These are phyloP conservation scores for Vicia faba DNA, from an alignment of 306 rosid genomes.

Conservation along the genomic window DNA sequence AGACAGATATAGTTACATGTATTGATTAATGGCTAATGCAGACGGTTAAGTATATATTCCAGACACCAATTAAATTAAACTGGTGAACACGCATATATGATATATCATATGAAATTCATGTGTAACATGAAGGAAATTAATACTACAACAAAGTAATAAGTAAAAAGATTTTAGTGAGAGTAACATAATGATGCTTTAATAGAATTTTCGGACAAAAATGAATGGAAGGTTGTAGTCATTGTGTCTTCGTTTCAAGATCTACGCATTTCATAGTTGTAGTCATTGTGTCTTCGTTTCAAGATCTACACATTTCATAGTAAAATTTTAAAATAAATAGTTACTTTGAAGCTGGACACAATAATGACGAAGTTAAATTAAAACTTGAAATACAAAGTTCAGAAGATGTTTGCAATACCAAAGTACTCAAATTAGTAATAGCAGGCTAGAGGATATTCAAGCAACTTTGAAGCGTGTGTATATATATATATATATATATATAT, in stretches of 20 bases:
- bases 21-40: background rate
- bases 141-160: too few relatives aligned
- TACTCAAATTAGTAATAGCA: conserved; percentile 8
- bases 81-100: background rate
- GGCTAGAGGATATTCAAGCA: too few relatives aligned
- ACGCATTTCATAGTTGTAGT: too few relatives aligned
- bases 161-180: too few relatives aligned
- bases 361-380: conserved; percentile 2
- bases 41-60: background rate
- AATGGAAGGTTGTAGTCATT: too few relatives aligned
- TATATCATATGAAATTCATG: conserved; percentile 7
- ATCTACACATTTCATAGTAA: background rate
- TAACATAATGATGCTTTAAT: too few relatives aligned
- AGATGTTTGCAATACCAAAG: conserved; percentile 5
- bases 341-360: conserved; percentile 25
- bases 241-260: background rate
- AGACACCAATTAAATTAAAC: background rate
- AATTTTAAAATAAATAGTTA: background rate
- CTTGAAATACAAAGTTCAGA: background rate
- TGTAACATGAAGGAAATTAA: background rate
- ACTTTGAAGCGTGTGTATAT: too few relatives aligned
- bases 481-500: too few relatives aligned
- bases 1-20: background rate
- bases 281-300: too few relatives aligned
- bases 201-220: too few relatives aligned